Evolutionary conservation across 768 basidiomycete species (phyloP).

Genomic region (Tricholoma bakamatsutake): DNA sequence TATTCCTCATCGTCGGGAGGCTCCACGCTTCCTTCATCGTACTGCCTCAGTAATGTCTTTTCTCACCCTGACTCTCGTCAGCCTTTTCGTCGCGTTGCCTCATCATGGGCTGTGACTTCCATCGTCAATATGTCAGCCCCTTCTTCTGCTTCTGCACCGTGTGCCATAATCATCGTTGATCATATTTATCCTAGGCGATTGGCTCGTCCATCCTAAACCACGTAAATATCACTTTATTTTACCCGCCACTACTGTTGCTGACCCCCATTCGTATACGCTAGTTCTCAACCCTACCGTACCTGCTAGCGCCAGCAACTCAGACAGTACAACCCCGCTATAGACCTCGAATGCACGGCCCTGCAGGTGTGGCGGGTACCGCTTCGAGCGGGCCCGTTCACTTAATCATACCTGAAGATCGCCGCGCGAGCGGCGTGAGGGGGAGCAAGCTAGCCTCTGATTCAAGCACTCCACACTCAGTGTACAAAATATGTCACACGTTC

Average conservation of each 20-base stretch:
- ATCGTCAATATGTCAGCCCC: too few relatives aligned
- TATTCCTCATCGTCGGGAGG: neutral
- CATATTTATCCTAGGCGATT: neutral
- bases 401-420: conserved; percentile 1
- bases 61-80: neutral
- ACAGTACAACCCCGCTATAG: neutral
- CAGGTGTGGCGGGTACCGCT: conserved; percentile 2
- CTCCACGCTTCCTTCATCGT: neutral
- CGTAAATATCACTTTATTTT: neutral
- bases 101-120: neutral
- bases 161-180: neutral
- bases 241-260: neutral
- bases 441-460: conserved; percentile 1
- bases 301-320: neutral
- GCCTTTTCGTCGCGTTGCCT: neutral
- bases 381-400: conserved; percentile 1
- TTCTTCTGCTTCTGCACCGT: neutral
- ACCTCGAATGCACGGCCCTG: neutral
- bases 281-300: neutral
- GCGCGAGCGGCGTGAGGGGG: neutral
- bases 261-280: neutral
- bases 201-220: neutral
- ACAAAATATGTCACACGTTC: too few relatives aligned
- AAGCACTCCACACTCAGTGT: neutral
- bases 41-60: neutral